Percentiles rank a stretch among this genome's conserved stretches.
These are phyloP conservation scores for Boeremia exigua DNA, from an alignment of 2,329 filamentous ascomycete species.

Conservation along the genomic window DNA sequence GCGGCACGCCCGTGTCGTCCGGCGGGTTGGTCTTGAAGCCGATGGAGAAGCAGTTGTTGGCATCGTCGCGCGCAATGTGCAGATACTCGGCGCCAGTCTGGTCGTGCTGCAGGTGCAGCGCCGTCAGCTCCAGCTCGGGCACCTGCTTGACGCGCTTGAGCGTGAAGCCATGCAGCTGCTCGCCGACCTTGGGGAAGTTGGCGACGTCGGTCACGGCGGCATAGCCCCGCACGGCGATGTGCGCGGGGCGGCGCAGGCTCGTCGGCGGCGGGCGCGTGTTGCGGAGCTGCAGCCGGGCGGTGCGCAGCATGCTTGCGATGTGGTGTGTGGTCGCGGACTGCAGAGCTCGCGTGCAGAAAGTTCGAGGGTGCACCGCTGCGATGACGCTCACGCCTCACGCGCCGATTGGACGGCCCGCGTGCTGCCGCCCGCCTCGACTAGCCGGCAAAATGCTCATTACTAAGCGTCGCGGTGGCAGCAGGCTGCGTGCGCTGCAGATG, in stretches of 20 bases:
- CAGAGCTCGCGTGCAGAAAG: slow-evolving; percentile 19
- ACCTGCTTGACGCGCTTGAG: slow-evolving; percentile 88
- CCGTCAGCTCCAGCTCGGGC: slow-evolving; percentile 90
- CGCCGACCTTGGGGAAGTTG: slow-evolving; percentile 77
- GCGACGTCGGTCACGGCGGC: slow-evolving; percentile 77
- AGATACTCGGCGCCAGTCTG: slow-evolving; percentile 96
- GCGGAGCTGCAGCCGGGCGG: slow-evolving; percentile 39
- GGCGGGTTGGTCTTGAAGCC: slow-evolving; percentile 99
- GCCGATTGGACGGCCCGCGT: background rate
- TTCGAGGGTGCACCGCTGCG: slow-evolving; percentile 6
- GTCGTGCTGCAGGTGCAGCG: slow-evolving; percentile 88
- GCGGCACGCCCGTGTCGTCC: slow-evolving; percentile 92
- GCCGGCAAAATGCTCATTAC: slow-evolving; percentile 3
- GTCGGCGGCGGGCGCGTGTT: slow-evolving; percentile 19
- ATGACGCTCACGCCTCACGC: background rate
- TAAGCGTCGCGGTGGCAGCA: background rate
- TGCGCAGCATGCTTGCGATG: slow-evolving; percentile 45
- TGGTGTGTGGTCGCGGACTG: slow-evolving; percentile 1
- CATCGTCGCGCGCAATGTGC: slow-evolving; percentile 91
- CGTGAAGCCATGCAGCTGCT: slow-evolving; percentile 92
- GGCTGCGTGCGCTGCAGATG: background rate
- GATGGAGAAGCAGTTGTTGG: slow-evolving; percentile 99
- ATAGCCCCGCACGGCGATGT: slow-evolving; percentile 45
- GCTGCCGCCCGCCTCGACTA: background rate
- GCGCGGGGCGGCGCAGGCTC: slow-evolving; percentile 16